Conservation (phyloP, 768 basidiomycete genomes). For the Russula emetica region DNA sequence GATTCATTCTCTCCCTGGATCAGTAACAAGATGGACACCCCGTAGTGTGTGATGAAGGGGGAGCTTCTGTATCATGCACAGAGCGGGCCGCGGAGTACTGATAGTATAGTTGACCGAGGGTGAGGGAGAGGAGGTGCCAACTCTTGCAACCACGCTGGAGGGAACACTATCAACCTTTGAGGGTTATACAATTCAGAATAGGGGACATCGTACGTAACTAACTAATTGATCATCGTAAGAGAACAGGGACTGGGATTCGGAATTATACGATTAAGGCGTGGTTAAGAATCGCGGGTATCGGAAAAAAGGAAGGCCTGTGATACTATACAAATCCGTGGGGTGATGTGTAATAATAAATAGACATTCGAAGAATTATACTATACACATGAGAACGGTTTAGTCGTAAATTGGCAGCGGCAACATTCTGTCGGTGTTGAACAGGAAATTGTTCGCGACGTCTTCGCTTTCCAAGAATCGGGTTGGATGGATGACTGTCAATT, state of each 20-base stretch:
- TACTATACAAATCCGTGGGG: not conserved
- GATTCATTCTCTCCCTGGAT: not conserved
- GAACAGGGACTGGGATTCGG: not conserved
- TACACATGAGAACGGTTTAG: slow-evolving; percentile 32
- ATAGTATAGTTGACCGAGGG: too few relatives aligned
- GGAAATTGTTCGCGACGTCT: slow-evolving; percentile 85
- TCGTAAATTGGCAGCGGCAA: slow-evolving; percentile 73
- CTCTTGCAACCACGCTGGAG: too few relatives aligned
- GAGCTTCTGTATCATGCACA: too few relatives aligned
- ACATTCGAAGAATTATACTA: not conserved
- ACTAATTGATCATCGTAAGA: not conserved
- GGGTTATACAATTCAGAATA: not conserved
- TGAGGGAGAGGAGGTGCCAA: too few relatives aligned
- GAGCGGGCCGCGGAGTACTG: too few relatives aligned
- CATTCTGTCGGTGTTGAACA: slow-evolving; percentile 83
- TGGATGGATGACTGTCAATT: slow-evolving; percentile 69
- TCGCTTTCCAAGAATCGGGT: slow-evolving; percentile 90
- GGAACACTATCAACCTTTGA: not conserved
- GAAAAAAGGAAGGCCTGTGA: not conserved
- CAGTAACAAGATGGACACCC: too few relatives aligned
- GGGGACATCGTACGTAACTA: not conserved
- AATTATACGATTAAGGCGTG: not conserved
- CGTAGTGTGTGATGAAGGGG: too few relatives aligned
- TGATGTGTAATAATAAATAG: not conserved
- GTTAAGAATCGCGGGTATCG: not conserved